These are phyloP conservation scores for Podaxis rugospora DNA, from an alignment of 768 basidiomycete genomes.

Conservation along the genomic window DNA sequence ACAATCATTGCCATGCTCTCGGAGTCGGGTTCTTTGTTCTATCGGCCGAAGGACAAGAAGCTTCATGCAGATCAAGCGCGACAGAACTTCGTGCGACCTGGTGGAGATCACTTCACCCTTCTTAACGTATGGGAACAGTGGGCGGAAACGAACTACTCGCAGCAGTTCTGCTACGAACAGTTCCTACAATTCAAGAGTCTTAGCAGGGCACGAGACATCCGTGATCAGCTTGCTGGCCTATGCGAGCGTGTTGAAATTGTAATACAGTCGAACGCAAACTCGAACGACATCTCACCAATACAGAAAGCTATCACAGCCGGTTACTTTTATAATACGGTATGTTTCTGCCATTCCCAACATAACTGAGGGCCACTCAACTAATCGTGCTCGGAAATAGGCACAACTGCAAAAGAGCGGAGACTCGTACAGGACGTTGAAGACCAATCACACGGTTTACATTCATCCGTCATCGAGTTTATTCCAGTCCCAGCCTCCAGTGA, in stretches of 20 bases:
- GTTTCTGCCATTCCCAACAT: slow-evolving; percentile 20
- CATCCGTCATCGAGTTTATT: slow-evolving; percentile 95
- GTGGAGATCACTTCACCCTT: slow-evolving; percentile 97
- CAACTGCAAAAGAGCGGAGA: slow-evolving; percentile 94
- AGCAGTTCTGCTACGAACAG: slow-evolving; percentile 95
- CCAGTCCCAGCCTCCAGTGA: slow-evolving; percentile 92
- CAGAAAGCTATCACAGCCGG: slow-evolving; percentile 95
- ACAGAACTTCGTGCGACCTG: slow-evolving; percentile 92
- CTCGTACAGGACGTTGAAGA: slow-evolving; percentile 95
- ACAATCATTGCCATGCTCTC: slow-evolving; percentile 98
- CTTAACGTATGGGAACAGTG: slow-evolving; percentile 99
- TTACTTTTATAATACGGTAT: slow-evolving; percentile 92
- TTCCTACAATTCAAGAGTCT: slow-evolving; percentile 95
- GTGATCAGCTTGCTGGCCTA: slow-evolving; percentile 89
- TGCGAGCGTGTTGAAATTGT: slow-evolving; percentile 98
- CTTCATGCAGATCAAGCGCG: slow-evolving; percentile 96
- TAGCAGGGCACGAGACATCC: slow-evolving; percentile 91
- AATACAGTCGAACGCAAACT: slow-evolving; percentile 81
- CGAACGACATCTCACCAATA: slow-evolving; percentile 87
- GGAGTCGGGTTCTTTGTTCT: slow-evolving; percentile 92
- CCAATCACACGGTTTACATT: slow-evolving; percentile 92
- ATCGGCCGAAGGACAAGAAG: slow-evolving; percentile 98
- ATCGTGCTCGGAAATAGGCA: slow-evolving; percentile 45
- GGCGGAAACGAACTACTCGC: slow-evolving; percentile 96
- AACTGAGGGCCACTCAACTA: neutral